Evolutionary conservation across 257 asterid genomes (phyloP).

Genomic region (Solanum rostratum): DNA sequence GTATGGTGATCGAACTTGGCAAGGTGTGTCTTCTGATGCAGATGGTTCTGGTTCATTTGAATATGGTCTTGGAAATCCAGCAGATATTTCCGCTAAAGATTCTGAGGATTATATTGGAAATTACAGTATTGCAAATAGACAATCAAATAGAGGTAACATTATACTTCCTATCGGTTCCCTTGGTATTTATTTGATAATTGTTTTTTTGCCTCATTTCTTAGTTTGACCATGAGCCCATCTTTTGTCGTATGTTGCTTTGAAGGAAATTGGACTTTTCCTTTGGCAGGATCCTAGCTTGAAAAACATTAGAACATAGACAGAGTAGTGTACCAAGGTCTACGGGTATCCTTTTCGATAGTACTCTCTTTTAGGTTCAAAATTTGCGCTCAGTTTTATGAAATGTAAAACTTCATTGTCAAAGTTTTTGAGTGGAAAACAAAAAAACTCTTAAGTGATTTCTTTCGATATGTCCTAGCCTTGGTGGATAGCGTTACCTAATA

Average conservation of each 20-base stretch:
- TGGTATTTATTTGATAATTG: neutral
- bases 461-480: neutral
- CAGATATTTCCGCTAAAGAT: slow-evolving; percentile 27
- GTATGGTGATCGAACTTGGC: slow-evolving; percentile 42
- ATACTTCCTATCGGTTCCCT: neutral
- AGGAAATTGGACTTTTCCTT: neutral
- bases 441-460: neutral
- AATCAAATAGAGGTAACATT: slow-evolving; percentile 63
- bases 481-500: neutral
- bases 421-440: neutral
- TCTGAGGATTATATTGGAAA: slow-evolving; percentile 31
- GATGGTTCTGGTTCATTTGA: slow-evolving; percentile 35
- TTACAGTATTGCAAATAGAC: slow-evolving; percentile 44
- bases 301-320: neutral
- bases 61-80: slow-evolving; percentile 33
- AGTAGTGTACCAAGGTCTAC: neutral
- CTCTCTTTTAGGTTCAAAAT: neutral
- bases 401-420: neutral
- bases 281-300: neutral
- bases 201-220: neutral
- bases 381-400: neutral
- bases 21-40: slow-evolving; percentile 27
- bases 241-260: neutral
- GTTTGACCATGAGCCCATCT: neutral
- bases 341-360: neutral